Conservation (phyloP, 345 rosid species). For the Laguncularia racemosa region DNA sequence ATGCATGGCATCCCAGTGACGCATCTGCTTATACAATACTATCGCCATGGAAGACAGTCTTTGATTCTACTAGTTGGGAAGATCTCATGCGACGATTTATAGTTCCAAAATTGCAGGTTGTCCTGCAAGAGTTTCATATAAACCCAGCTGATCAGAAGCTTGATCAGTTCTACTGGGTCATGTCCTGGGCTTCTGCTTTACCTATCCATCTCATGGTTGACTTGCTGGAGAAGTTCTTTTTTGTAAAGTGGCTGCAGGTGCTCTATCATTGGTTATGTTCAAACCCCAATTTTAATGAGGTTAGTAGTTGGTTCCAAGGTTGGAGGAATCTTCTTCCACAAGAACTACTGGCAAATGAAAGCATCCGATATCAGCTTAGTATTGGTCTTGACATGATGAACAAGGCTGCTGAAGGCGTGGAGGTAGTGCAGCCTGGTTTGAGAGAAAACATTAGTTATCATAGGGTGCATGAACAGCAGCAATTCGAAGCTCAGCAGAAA, state of each 20-base stretch:
- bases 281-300: conserved; percentile 66
- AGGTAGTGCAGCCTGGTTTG: conserved; percentile 65
- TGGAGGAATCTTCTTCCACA: conserved; percentile 82
- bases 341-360: conserved; percentile 75
- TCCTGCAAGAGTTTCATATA: conserved; percentile 71
- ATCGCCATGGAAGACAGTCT: conserved; percentile 89
- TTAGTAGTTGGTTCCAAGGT: conserved; percentile 64
- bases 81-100: conserved; percentile 77
- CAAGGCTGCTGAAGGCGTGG: conserved; percentile 63
- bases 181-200: conserved; percentile 74
- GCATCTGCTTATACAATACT: conserved; percentile 74
- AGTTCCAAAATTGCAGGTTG: conserved; percentile 86
- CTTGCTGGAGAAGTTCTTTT: conserved; percentile 81
- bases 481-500: conserved; percentile 58
- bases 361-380: conserved; percentile 59
- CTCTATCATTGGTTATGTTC: conserved; percentile 74
- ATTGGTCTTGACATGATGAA: conserved; percentile 76
- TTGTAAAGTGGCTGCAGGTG: conserved; percentile 81
- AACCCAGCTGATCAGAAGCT: conserved; percentile 76
- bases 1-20: conserved; percentile 93
- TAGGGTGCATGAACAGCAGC: conserved; percentile 57
- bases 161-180: conserved; percentile 70
- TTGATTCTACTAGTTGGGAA: conserved; percentile 87
- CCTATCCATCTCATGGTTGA: conserved; percentile 90
- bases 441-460: conserved; percentile 56